phyloP scores from a whole-genome alignment of 2,329 filamentous ascomycete species.

The Fusarium burgessii region DNA sequence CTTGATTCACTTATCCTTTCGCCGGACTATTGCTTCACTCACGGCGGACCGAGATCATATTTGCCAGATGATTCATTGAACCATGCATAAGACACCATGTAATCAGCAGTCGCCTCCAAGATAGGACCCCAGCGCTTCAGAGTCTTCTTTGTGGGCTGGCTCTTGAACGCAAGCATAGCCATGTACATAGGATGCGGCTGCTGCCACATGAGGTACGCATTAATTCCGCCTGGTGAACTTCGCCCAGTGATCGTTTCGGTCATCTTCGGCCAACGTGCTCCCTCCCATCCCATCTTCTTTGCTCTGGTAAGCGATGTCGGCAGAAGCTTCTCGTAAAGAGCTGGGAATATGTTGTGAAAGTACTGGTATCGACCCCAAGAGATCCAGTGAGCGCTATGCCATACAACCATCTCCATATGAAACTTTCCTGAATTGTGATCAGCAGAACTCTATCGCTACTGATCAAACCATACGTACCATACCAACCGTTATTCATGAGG shows the following conservation, averaged over 20 bases:
- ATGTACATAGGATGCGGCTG: conserved; percentile 71
- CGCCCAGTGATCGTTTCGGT: conserved; percentile 43
- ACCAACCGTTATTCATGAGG: conserved; percentile 61
- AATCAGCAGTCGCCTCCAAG: conserved; percentile 65
- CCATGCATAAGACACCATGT: conserved; percentile 70
- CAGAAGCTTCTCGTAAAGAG: conserved; percentile 61
- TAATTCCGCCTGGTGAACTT: conserved; percentile 65
- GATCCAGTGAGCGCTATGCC: conserved; percentile 57
- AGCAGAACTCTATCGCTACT: not conserved
- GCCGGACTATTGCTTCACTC: not conserved
- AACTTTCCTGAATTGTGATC: conserved; percentile 47
- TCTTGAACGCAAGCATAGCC: conserved; percentile 60
- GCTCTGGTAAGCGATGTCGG: conserved; percentile 54
- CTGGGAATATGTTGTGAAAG: conserved; percentile 54
- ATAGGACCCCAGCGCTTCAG: conserved; percentile 66
- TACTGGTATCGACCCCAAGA: conserved; percentile 54
- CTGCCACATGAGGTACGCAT: conserved; percentile 71
- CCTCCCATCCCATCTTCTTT: conserved; percentile 55
- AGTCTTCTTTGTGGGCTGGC: conserved; percentile 49
- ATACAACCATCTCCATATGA: conserved; percentile 59
- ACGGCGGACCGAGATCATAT: conserved; percentile 63
- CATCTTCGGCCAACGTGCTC: conserved; percentile 58
- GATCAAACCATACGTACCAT: conserved; percentile 45
- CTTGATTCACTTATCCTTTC: no score
- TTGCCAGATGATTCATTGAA: conserved; percentile 62